phyloP scores from a whole-genome alignment of 164 flowering plant species.

The Nymphaea thermarum region DNA sequence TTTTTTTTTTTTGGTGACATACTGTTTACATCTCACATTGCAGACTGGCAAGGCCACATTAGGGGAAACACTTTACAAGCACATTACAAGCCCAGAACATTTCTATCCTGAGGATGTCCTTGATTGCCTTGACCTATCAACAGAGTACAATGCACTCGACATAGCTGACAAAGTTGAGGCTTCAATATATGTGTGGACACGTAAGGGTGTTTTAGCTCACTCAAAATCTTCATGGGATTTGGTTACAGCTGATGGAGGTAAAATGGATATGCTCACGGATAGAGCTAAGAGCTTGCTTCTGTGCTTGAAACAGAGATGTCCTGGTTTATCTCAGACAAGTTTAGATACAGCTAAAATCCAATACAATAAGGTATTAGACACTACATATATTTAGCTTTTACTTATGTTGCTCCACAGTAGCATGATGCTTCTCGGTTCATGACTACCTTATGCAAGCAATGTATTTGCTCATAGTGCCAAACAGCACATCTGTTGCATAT shows the following conservation, averaged over 20 bases:
- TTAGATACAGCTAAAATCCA: slow-evolving; percentile 88
- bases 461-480: too few species aligned
- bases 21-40: neutral
- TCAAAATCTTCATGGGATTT: slow-evolving; percentile 74
- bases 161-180: slow-evolving; percentile 88
- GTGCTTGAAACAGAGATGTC: slow-evolving; percentile 73
- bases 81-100: slow-evolving; percentile 40
- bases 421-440: too few species aligned
- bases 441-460: too few species aligned
- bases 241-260: slow-evolving; percentile 71
- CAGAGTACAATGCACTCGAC: slow-evolving; percentile 96
- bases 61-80: slow-evolving; percentile 66
- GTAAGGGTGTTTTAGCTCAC: slow-evolving; percentile 52
- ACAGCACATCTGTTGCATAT: too few species aligned
- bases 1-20: too few species aligned
- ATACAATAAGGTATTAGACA: slow-evolving; percentile 42
- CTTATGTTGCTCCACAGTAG: too few species aligned
- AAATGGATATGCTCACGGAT: slow-evolving; percentile 57
- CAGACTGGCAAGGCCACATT: slow-evolving; percentile 81
- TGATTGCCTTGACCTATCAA: slow-evolving; percentile 44
- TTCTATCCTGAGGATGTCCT: slow-evolving; percentile 72
- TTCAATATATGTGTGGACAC: slow-evolving; percentile 85
- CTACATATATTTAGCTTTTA: too few species aligned
- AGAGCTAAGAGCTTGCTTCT: slow-evolving; percentile 69
- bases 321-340: slow-evolving; percentile 81